These are phyloP conservation scores for Phylloporus rhodoxanthus DNA, from an alignment of 768 basidiomycete species.

Conservation along the genomic window DNA sequence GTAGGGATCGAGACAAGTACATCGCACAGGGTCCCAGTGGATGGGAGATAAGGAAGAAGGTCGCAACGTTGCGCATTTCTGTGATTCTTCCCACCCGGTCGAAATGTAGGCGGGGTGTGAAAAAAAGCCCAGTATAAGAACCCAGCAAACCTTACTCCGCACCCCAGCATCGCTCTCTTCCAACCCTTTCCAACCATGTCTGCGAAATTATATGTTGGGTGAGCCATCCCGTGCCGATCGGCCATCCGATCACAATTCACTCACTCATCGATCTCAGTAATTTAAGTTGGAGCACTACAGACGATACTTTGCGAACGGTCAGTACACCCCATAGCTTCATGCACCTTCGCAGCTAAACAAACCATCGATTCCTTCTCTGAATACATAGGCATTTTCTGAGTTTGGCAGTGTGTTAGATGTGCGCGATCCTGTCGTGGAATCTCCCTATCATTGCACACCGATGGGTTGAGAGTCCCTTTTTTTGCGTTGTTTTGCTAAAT, in stretches of 20 bases:
- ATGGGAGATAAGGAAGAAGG: constrained; percentile 9
- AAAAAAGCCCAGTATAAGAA: constrained; percentile 23
- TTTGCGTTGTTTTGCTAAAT: constrained; percentile 23
- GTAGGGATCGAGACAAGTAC: too few relatives aligned
- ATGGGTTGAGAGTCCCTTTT: constrained; percentile 27
- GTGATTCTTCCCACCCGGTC: constrained; percentile 1
- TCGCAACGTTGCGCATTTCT: constrained; percentile 5
- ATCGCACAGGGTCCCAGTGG: neutral
- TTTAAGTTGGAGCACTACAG: constrained; percentile 31
- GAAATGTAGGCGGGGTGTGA: constrained; percentile 33
- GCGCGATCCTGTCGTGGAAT: constrained; percentile 33
- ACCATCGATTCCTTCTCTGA: neutral
- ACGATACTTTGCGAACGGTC: constrained; percentile 23
- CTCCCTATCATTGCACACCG: constrained; percentile 27
- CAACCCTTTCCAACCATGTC: constrained; percentile 22
- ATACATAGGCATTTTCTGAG: constrained; percentile 36
- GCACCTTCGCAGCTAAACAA: constrained; percentile 4
- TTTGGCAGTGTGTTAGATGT: constrained; percentile 48
- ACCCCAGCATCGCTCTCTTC: constrained; percentile 10
- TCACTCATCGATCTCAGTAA: constrained; percentile 18
- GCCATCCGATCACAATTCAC: neutral
- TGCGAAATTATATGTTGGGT: constrained; percentile 32
- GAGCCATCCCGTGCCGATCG: constrained; percentile 4
- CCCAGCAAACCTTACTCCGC: constrained; percentile 15
- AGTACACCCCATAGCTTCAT: constrained; percentile 6